A percentile compares a stretch with the other conserved stretches of the same genome.
Conservation (phyloP, 2,329 filamentous ascomycete species). For the Gaeumannomyces sp. region DNA sequence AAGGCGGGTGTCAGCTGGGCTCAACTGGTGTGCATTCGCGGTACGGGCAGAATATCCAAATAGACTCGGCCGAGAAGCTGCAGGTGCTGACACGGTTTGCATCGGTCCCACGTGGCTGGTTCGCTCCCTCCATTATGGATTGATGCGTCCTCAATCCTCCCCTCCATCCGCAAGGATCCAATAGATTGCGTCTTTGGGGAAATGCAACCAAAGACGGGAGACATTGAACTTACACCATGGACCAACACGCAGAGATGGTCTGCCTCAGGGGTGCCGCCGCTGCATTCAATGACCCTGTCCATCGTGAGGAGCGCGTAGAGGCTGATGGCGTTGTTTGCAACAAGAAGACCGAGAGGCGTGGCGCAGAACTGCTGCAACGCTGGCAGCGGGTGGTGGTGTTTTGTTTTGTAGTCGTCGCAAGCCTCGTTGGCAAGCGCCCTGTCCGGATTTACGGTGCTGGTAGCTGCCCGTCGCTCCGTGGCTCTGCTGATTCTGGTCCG, state of each 20-base stretch:
- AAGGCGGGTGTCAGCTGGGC: not conserved
- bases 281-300: conserved; percentile 29
- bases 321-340: conserved; percentile 2
- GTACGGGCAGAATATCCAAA: too few relatives aligned
- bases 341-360: not conserved
- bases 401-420: not conserved
- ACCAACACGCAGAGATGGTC: conserved; percentile 73
- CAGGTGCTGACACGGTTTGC: too few relatives aligned
- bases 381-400: not conserved
- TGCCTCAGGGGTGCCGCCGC: conserved; percentile 46
- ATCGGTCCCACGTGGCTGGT: too few relatives aligned
- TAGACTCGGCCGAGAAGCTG: too few relatives aligned
- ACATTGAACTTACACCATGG: conserved; percentile 56
- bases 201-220: conserved; percentile 10
- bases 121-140: too few relatives aligned
- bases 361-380: conserved; percentile 9
- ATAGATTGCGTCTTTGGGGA: not conserved
- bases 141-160: too few relatives aligned
- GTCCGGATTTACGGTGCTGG: not conserved
- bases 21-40: too few relatives aligned
- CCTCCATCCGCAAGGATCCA: too few relatives aligned
- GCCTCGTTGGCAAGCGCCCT: not conserved
- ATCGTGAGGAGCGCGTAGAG: conserved; percentile 3
- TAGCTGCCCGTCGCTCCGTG: not conserved
- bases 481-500: not conserved